These are phyloP conservation scores for Metarhizium rileyi DNA, from an alignment of 2,329 filamentous ascomycete genomes.

Conservation along the genomic window DNA sequence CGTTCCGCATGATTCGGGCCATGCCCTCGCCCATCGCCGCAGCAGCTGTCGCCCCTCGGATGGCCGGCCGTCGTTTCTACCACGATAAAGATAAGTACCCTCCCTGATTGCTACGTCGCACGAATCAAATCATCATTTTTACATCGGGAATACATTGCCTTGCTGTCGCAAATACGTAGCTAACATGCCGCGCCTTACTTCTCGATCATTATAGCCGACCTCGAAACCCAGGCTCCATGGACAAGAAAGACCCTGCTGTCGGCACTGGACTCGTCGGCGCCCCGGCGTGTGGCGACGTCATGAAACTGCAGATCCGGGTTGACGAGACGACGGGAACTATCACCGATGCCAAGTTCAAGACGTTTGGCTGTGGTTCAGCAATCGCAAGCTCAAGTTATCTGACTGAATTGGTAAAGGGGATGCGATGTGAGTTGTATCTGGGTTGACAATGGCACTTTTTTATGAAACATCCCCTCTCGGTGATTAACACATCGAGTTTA, in stretches of 20 bases:
- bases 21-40: slow-evolving; percentile 10
- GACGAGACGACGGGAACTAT: slow-evolving; percentile 83
- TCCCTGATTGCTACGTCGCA: background rate
- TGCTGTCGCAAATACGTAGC: background rate
- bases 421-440: slow-evolving; percentile 42
- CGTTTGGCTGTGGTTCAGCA: slow-evolving; percentile 87
- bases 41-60: slow-evolving; percentile 15
- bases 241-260: slow-evolving; percentile 71
- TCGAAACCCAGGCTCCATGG: slow-evolving; percentile 46
- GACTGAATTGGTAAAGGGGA: slow-evolving; percentile 88
- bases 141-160: background rate
- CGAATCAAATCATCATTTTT: background rate
- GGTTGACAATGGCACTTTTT: background rate
- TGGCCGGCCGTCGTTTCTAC: slow-evolving; percentile 31
- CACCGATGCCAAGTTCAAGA: slow-evolving; percentile 95
- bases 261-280: slow-evolving; percentile 87
- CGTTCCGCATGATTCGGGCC: slow-evolving; percentile 9
- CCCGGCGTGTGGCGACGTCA: slow-evolving; percentile 82
- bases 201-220: slow-evolving; percentile 42
- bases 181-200: slow-evolving; percentile 13
- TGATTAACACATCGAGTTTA: background rate
- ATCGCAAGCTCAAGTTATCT: slow-evolving; percentile 86
- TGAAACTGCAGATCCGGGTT: slow-evolving; percentile 74
- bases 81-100: slow-evolving; percentile 33
- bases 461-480: background rate